Evolutionary conservation across 371 early-diverging fungal species (phyloP).

Genomic region (Quaeritorhiza haematococci): DNA sequence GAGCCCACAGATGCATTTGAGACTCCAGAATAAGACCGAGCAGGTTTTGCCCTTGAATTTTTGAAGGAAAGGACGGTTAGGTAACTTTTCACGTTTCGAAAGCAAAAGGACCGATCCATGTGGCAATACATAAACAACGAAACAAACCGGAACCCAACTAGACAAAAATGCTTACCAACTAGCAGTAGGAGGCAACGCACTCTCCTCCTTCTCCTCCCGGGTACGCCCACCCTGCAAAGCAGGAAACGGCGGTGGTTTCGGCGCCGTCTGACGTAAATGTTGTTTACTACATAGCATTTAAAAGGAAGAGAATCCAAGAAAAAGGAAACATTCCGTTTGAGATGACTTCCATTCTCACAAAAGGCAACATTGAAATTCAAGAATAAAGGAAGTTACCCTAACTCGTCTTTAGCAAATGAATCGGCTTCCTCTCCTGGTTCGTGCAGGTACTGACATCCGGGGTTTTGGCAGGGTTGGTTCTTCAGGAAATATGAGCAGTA

Average conservation of each 20-base stretch:
- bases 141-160: too few relatives aligned
- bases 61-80: too few relatives aligned
- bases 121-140: neutral
- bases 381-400: slow-evolving; percentile 21
- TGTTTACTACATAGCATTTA: too few relatives aligned
- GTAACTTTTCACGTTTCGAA: neutral
- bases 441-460: slow-evolving; percentile 90
- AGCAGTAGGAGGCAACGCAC: slow-evolving; percentile 42
- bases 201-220: slow-evolving; percentile 37
- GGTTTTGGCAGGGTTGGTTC: slow-evolving; percentile 85
- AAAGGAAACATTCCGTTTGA: too few relatives aligned
- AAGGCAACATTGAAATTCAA: neutral
- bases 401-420: slow-evolving; percentile 58
- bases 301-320: too few relatives aligned
- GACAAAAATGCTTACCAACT: slow-evolving; percentile 47
- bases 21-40: too few relatives aligned
- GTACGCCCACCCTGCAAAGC: slow-evolving; percentile 3
- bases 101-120: neutral
- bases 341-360: too few relatives aligned
- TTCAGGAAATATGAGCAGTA: slow-evolving; percentile 94
- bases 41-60: slow-evolving; percentile 1
- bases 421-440: slow-evolving; percentile 91
- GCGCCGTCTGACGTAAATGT: neutral
- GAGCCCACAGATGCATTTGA: too few relatives aligned
- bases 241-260: slow-evolving; percentile 23